These are phyloP conservation scores for Phytophthora megakarya DNA, from an alignment of 352 stramenopile genomes.

Conservation along the genomic window DNA sequence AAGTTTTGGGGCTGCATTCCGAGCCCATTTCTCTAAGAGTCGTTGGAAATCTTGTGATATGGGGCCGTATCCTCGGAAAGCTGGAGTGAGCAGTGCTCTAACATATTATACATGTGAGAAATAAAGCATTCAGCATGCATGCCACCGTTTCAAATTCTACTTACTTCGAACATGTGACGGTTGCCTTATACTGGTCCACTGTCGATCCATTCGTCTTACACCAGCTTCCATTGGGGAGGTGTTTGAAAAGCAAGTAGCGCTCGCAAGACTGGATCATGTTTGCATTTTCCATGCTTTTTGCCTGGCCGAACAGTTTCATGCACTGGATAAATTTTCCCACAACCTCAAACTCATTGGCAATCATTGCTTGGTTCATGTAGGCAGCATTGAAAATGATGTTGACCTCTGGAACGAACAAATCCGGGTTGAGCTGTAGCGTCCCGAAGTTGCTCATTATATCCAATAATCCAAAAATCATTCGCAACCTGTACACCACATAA, in stretches of 20 bases:
- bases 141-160: slow-evolving; percentile 7
- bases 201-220: slow-evolving; percentile 55
- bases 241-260: slow-evolving; percentile 66
- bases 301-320: slow-evolving; percentile 73
- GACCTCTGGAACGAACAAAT: slow-evolving; percentile 71
- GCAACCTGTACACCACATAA: slow-evolving; percentile 47
- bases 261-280: slow-evolving; percentile 65
- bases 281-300: slow-evolving; percentile 40
- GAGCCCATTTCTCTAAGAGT: slow-evolving; percentile 74
- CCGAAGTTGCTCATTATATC: slow-evolving; percentile 85
- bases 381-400: slow-evolving; percentile 76
- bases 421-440: slow-evolving; percentile 65
- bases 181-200: slow-evolving; percentile 82
- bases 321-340: slow-evolving; percentile 78
- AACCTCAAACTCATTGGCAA: slow-evolving; percentile 69
- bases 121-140: not conserved
- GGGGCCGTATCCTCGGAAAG: slow-evolving; percentile 65
- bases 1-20: slow-evolving; percentile 36
- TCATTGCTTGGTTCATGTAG: slow-evolving; percentile 81
- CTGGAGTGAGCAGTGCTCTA: slow-evolving; percentile 61
- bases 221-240: slow-evolving; percentile 79
- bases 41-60: slow-evolving; percentile 59
- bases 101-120: slow-evolving; percentile 1
- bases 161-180: slow-evolving; percentile 82
- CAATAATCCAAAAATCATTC: slow-evolving; percentile 79